These are phyloP conservation scores for Coniochaeta hoffmannii DNA, from an alignment of 2,329 filamentous ascomycete genomes.

Conservation along the genomic window DNA sequence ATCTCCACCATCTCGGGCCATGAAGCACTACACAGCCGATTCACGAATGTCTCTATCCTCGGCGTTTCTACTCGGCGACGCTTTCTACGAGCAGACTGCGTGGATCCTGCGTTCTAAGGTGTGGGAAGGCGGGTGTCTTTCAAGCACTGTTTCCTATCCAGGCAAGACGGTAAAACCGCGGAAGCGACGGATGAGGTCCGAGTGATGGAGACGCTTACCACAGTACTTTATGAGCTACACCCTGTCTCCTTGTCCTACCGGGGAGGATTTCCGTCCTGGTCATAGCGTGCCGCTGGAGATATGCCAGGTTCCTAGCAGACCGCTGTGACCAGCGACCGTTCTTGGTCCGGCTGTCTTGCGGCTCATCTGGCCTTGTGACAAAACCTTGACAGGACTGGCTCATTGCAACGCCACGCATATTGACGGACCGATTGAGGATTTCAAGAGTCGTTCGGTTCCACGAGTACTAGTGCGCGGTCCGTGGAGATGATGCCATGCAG, in stretches of 20 bases:
- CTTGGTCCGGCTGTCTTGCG: not conserved
- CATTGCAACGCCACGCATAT: not conserved
- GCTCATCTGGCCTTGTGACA: not conserved
- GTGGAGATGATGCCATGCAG: not conserved
- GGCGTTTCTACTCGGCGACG: not conserved
- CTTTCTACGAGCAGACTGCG: not conserved
- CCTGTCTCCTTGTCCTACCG: slow-evolving; percentile 3
- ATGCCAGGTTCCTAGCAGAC: no score
- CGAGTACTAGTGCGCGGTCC: not conserved
- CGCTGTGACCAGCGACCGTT: not conserved
- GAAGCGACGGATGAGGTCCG: not conserved
- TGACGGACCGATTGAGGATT: slow-evolving; percentile 1
- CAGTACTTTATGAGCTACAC: not conserved
- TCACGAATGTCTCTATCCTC: not conserved
- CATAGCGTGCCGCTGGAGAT: not conserved
- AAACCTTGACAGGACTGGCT: not conserved
- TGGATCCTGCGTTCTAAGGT: not conserved
- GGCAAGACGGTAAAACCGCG: not conserved
- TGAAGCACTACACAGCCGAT: not conserved
- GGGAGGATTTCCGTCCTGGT: not conserved
- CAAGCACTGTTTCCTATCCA: not conserved
- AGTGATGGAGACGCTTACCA: not conserved
- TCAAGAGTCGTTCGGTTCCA: not conserved
- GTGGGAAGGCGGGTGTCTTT: not conserved
- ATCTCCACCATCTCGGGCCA: not conserved